Evolutionary conservation across 2,329 filamentous ascomycete species (phyloP), one percentile per base, ranked within the genome.

Genomic region (Ascosphaera apis): DNA sequence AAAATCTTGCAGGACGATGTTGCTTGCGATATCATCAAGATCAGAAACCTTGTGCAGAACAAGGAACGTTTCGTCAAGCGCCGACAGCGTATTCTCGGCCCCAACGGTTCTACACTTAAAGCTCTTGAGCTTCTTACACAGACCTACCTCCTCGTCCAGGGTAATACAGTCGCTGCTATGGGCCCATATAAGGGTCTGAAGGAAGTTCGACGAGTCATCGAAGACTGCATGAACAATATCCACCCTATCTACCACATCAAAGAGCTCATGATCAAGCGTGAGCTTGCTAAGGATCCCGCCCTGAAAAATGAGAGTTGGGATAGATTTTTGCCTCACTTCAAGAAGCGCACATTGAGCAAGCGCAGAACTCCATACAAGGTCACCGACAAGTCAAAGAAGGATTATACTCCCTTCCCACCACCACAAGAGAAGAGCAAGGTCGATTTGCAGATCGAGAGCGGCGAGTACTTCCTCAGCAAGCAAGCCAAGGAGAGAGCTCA

Each of bases 381-480:
- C 52, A 82, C 71, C 37, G 84, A 98, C 64, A 98, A 98, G 68
- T 58, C 64, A 52, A 91, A 86, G 69, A 95, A 92, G 68, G 58
- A 66, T 9, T 98, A 93, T 65, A 98, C 91, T 44, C 86, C 88
- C 7, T 98, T 98, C 73, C 88, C 88, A 34, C 88, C 88, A 4
- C 71, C 83, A 31, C 83, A 84, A 44, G 86, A 98, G 66, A 92
- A 92, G 79, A 93, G 84, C 71, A 98, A 95, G 71, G 70, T 98
- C 47, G 88, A 98, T 58, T 60, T 83, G 57, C 86, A 98, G 67
- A 92, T 98, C 62, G 88, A 98, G 65, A 84, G 72, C 47, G 86
- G 88, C 59, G 86, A 95, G 61, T 98, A 91, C 61, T 95, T 95
- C 57, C 58, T 98, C 51, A 75, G 76, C 51, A 92, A 92, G 64